Percentiles rank a stretch among this genome's conserved stretches.
phyloP scores from a whole-genome alignment of 1,139 yeast species.

The Candida tetrigidarum region DNA sequence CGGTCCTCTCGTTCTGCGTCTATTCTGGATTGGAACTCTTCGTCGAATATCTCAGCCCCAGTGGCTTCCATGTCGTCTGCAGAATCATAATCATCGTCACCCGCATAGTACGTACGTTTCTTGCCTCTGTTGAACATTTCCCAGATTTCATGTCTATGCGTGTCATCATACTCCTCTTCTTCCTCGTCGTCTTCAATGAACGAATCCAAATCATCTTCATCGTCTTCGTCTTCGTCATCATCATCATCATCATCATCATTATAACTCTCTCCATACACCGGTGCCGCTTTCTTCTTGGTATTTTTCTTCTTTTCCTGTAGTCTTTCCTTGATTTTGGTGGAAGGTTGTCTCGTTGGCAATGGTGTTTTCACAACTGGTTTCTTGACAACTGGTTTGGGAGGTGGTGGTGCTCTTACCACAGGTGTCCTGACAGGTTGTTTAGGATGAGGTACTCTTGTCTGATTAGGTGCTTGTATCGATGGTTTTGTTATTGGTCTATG shows the following conservation, averaged over 20 bases:
- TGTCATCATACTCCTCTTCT: slow-evolving; percentile 38
- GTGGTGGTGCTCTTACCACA: too few relatives aligned
- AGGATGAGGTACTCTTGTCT: too few relatives aligned
- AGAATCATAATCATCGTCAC: slow-evolving; percentile 61
- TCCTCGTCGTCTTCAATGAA: slow-evolving; percentile 51
- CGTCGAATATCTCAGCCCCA: slow-evolving; percentile 83
- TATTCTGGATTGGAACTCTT: slow-evolving; percentile 68
- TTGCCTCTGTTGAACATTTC: slow-evolving; percentile 74
- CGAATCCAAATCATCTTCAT: slow-evolving; percentile 48
- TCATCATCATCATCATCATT: too few relatives aligned
- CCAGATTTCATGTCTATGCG: slow-evolving; percentile 89
- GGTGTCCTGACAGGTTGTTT: too few relatives aligned
- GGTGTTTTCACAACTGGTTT: slow-evolving; percentile 13
- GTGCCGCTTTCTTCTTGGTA: not conserved
- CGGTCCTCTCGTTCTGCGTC: slow-evolving; percentile 69
- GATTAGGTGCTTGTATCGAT: too few relatives aligned
- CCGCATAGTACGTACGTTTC: slow-evolving; percentile 46
- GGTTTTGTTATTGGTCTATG: too few relatives aligned
- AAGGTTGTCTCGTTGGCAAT: slow-evolving; percentile 24
- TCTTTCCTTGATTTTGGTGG: slow-evolving; percentile 30
- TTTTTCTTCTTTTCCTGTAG: slow-evolving; percentile 23
- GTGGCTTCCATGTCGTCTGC: slow-evolving; percentile 94
- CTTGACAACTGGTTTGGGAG: not conserved
- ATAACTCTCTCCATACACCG: too few relatives aligned
- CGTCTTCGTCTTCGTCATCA: slow-evolving; percentile 24